Evolutionary conservation across 129 eudicot genomes (phyloP).

Genomic region (Tagetes erecta): DNA sequence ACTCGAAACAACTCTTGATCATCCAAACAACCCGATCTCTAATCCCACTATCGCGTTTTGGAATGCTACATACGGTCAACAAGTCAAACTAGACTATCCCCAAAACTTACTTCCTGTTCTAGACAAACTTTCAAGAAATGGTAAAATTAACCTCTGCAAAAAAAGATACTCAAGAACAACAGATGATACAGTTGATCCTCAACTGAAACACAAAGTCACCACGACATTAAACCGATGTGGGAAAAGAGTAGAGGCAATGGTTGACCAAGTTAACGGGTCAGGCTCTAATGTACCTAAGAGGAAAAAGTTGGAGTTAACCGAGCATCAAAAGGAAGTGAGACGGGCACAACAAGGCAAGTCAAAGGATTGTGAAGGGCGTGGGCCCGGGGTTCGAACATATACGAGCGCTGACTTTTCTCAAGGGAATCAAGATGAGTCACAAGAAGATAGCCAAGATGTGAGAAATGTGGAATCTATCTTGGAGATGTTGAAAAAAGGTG

Average conservation of each 20-base stretch:
- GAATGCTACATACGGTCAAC: conserved; percentile 69
- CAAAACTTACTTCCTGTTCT: conserved; percentile 55
- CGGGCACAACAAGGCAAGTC: conserved; percentile 78
- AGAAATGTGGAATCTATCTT: conserved; percentile 53
- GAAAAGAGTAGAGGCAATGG: conserved; percentile 56
- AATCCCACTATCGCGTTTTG: conserved; percentile 62
- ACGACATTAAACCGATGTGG: conserved; percentile 49
- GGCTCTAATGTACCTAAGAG: conserved; percentile 53
- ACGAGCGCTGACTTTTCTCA: conserved; percentile 73
- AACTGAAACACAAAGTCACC: conserved; percentile 35
- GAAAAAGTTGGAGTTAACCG: conserved; percentile 57
- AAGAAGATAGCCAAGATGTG: conserved; percentile 75
- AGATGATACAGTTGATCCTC: conserved; percentile 24
- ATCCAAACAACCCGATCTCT: conserved; percentile 55
- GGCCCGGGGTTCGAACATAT: conserved; percentile 80
- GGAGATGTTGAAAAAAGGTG: conserved; percentile 59
- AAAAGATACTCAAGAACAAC: conserved; percentile 22
- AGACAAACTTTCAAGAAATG: conserved; percentile 68
- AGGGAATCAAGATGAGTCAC: conserved; percentile 62
- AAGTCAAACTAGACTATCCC: conserved; percentile 61
- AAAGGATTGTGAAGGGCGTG: conserved; percentile 72
- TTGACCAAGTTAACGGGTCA: conserved; percentile 16
- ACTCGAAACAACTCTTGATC: conserved; percentile 63
- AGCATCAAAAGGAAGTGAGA: conserved; percentile 87
- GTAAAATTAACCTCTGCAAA: conserved; percentile 48